phyloP scores from a whole-genome alignment of 2,329 filamentous ascomycete species.

The Simplicillium sp. region DNA sequence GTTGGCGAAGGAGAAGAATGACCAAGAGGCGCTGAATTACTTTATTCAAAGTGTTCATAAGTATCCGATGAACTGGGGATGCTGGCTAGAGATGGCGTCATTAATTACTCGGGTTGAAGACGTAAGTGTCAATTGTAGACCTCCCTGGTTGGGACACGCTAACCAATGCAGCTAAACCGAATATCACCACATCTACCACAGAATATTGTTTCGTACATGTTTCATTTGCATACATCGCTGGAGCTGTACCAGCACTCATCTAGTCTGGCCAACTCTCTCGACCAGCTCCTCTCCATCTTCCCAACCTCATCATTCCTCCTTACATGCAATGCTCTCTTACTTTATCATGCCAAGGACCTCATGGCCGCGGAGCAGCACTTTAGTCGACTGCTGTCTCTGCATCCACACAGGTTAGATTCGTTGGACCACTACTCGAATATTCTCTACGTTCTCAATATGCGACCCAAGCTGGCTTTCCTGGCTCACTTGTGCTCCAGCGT shows the following conservation, averaged over 20 bases:
- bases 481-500: conserved; percentile 84
- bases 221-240: conserved; percentile 82
- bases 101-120: conserved; percentile 74
- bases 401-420: conserved; percentile 69
- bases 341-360: conserved; percentile 84
- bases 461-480: conserved; percentile 84
- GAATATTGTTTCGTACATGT: conserved; percentile 89
- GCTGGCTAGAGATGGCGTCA: conserved; percentile 85
- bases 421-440: conserved; percentile 97
- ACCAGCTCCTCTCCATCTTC: conserved; percentile 75
- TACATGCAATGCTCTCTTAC: conserved; percentile 77
- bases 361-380: conserved; percentile 58
- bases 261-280: conserved; percentile 62
- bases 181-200: conserved; percentile 67
- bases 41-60: conserved; percentile 81
- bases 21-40: conserved; percentile 73
- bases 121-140: conserved; percentile 38
- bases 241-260: conserved; percentile 83
- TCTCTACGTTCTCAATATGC: conserved; percentile 80
- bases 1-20: conserved; percentile 82
- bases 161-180: conserved; percentile 51
- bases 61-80: conserved; percentile 94
- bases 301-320: conserved; percentile 82
- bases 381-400: conserved; percentile 69
- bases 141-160: conserved; percentile 13